Evolutionary conservation across 2,329 filamentous ascomycete species (phyloP), one percentile per base, ranked within the genome.

Genomic region (Cladosporium austrohemisphaericum): DNA sequence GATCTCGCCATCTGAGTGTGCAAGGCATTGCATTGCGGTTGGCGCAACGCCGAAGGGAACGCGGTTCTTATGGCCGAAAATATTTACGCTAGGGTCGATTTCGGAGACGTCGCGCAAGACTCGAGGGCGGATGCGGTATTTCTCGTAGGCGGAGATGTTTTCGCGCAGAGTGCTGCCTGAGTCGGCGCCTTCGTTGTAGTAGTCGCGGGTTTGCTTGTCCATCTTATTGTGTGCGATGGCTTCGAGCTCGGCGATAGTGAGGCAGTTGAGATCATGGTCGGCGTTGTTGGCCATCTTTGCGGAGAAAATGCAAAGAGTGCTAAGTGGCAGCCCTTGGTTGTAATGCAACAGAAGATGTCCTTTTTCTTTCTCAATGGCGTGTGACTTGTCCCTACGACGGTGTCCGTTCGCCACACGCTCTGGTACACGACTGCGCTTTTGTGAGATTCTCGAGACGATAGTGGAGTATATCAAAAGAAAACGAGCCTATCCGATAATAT

Each of bases 31-130:
- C 60, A 77, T 74, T 2, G 76, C 78, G 0, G 77, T 71, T 0
- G 78, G 78, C 3, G 73, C 71, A 31, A 81, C 73, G 9, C 76
- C 76, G 2, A 83, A 64, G 0, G 79, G 78, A 2, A 81, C 68
- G 1, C 68, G 59, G 43, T 74, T 60, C 44, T 51, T 58, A 51
- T 60, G 65, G 1, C 75, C 76, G 13, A 79, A 73, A 8, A 80
- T 66, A 0, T 68, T 65, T 0, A 70, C 71, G 3, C 65, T 67
- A 1, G 71, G 71, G 51, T 71, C 65, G 26, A 72, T 61, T 13
- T 55, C 56, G 3, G 65, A 67, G 11, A 73, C 68, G 57, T 72
- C 68, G 19, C 64, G 60, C 5, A 72, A 59, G 2, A 72, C 68
- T n/a, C 71, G 63, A 11, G 60, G 55, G 35, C 67, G 57, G 52